Percentiles rank a stretch among this genome's conserved stretches.
Evolutionary conservation across 2,329 filamentous ascomycete species (phyloP).

Genomic region (Neocucurbitaria cava): DNA sequence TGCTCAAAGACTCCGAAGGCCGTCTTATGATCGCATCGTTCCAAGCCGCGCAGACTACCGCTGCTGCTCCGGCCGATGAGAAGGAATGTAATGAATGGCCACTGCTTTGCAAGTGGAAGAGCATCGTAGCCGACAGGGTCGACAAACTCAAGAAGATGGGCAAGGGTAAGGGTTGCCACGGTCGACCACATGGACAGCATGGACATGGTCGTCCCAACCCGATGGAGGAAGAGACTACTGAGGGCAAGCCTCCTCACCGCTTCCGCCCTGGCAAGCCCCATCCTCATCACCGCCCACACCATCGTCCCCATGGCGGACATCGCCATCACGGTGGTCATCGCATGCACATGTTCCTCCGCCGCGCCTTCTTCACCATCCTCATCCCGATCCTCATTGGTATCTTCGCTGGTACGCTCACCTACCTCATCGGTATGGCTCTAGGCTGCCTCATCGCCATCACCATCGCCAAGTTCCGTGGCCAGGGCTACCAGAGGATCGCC

Average conservation of each 20-base stretch:
- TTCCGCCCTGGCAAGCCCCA: conserved; percentile 38
- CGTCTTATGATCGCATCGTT: conserved; percentile 49
- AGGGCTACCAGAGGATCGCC: conserved; percentile 44
- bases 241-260: conserved; percentile 45
- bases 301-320: conserved; percentile 26
- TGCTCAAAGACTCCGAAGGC: conserved; percentile 46
- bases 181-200: conserved; percentile 31
- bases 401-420: conserved; percentile 70
- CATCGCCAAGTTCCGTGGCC: conserved; percentile 63
- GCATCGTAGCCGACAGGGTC: conserved; percentile 43
- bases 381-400: conserved; percentile 74
- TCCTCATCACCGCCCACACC: conserved; percentile 26
- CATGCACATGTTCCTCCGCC: conserved; percentile 48
- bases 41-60: conserved; percentile 28
- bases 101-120: conserved; percentile 53
- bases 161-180: conserved; percentile 47
- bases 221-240: conserved; percentile 36
- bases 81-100: conserved; percentile 48
- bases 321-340: conserved; percentile 30
- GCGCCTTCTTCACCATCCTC: conserved; percentile 68
- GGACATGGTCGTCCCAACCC: conserved; percentile 27
- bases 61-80: conserved; percentile 26
- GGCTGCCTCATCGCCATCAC: conserved; percentile 68
- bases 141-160: conserved; percentile 44
- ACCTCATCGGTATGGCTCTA: conserved; percentile 69